Evolutionary conservation across 345 rosid species (phyloP).

Genomic region (Eucalyptus tenuipes): DNA sequence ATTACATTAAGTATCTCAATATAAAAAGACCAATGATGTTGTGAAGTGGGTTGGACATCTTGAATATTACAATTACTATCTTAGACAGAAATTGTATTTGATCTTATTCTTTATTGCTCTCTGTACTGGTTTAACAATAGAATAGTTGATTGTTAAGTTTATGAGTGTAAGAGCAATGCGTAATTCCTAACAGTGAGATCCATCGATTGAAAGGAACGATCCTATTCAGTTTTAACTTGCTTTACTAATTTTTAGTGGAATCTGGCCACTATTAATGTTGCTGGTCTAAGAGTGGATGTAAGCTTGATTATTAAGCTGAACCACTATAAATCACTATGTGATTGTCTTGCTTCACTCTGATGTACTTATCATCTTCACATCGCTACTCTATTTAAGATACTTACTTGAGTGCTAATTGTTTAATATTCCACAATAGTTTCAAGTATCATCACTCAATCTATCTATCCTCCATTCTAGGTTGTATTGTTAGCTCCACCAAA

Average conservation of each 20-base stretch:
- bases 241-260: background rate
- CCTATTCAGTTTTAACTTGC: background rate
- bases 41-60: too few species aligned
- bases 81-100: too few species aligned
- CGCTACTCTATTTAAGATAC: background rate
- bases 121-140: too few species aligned
- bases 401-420: background rate
- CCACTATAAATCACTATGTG: background rate
- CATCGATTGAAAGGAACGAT: background rate
- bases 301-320: background rate
- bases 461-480: background rate
- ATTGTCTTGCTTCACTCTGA: background rate
- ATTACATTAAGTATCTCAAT: too few species aligned
- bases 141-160: too few species aligned
- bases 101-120: too few species aligned
- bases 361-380: background rate
- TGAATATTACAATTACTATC: too few species aligned
- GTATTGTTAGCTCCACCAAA: background rate
- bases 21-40: too few species aligned
- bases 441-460: too few species aligned
- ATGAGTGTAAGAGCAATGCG: background rate
- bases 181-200: background rate
- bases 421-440: background rate
- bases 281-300: fast-evolving
- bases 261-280: background rate